These are phyloP conservation scores for Fennellomyces sp. DNA, from an alignment of 371 early-diverging fungal genomes.

Conservation along the genomic window DNA sequence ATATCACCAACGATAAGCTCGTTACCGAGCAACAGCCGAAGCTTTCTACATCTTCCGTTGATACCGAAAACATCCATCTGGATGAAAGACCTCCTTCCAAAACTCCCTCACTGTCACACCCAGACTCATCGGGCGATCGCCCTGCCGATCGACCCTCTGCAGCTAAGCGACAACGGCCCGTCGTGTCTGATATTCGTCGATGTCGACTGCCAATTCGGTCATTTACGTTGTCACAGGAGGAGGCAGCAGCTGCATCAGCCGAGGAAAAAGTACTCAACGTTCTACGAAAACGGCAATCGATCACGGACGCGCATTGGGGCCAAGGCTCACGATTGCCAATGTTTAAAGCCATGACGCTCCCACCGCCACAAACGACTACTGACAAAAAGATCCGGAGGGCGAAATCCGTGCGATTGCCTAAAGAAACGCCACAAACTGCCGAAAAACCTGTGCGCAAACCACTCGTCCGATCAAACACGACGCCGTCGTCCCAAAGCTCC, in stretches of 20 bases:
- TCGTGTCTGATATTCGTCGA: constrained; percentile 14
- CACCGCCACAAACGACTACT: neutral
- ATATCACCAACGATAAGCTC: neutral
- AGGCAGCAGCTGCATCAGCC: constrained; percentile 27
- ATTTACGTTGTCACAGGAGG: constrained; percentile 30
- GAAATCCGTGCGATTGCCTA: constrained; percentile 13
- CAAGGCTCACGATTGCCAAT: constrained; percentile 50
- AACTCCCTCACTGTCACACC: neutral
- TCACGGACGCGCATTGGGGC: constrained; percentile 34
- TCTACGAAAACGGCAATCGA: constrained; percentile 36
- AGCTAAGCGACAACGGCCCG: neutral
- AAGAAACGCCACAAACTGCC: neutral
- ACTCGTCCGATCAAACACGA: constrained; percentile 20
- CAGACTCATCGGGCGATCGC: neutral
- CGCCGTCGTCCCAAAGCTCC: constrained; percentile 19
- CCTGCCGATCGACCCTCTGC: neutral
- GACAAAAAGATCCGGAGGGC: constrained; percentile 10
- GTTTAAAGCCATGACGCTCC: constrained; percentile 23
- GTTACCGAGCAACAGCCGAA: neutral
- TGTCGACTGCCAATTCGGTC: constrained; percentile 45
- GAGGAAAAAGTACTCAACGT: constrained; percentile 38
- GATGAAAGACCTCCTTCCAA: neutral
- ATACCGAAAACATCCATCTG: neutral
- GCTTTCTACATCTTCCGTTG: neutral
- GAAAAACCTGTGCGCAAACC: constrained; percentile 13